Percentiles rank a stretch among this genome's conserved stretches.
Conservation (phyloP, 2,329 filamentous ascomycete genomes). For the Pseudogymnoascus sp. region DNA sequence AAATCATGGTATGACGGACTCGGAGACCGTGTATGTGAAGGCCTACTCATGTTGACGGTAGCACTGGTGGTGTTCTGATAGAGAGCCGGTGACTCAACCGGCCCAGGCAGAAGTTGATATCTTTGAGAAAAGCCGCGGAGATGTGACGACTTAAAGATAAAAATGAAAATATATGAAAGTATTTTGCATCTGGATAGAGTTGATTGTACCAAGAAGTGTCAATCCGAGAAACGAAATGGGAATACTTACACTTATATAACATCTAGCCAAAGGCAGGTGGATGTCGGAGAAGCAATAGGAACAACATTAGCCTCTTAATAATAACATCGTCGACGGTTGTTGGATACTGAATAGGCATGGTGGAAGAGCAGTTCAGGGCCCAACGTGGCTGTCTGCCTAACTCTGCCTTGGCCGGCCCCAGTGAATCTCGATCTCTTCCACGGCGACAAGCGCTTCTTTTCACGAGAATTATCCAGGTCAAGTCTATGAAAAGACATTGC, state of each 20-base stretch:
- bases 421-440: neutral
- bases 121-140: neutral
- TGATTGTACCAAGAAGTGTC: neutral
- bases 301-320: slow-evolving; percentile 7
- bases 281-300: neutral
- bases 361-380: neutral
- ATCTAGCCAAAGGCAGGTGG: neutral
- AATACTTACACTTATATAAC: slow-evolving; percentile 6
- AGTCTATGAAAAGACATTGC: neutral
- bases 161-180: neutral
- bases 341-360: slow-evolving; percentile 8
- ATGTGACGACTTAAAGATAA: neutral
- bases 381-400: slow-evolving; percentile 7
- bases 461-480: neutral
- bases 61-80: neutral
- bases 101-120: neutral
- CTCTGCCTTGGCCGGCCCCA: neutral
- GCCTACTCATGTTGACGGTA: neutral
- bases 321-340: neutral
- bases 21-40: neutral
- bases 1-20: neutral
- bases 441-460: neutral
- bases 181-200: neutral
- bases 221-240: slow-evolving; percentile 3
- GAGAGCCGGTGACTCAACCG: neutral